Conservation (phyloP, 192 early-diverging fungal genomes). For the Glomus cerebriforme region DNA sequence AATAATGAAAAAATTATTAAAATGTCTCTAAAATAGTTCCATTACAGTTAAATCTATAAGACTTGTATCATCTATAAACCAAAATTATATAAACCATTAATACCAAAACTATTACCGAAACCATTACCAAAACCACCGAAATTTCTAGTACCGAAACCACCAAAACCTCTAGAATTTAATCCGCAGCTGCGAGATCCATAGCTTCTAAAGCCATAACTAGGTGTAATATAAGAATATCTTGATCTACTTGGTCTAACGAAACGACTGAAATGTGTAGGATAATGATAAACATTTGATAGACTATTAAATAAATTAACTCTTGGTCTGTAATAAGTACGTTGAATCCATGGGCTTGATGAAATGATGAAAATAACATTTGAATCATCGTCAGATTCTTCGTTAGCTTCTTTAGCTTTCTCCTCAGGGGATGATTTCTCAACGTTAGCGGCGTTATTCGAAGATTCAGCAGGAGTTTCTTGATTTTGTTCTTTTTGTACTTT, state of each 20-base stretch:
- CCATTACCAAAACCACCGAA: too few species aligned
- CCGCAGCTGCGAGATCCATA: background rate
- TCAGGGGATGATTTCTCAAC: background rate
- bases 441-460: background rate
- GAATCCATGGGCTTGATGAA: background rate
- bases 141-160: too few species aligned
- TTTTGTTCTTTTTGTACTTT: background rate
- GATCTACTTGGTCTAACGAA: background rate
- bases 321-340: background rate
- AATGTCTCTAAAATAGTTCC: too few species aligned
- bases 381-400: too few species aligned
- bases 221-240: background rate
- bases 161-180: too few species aligned
- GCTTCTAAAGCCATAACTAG: background rate
- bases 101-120: too few species aligned
- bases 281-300: background rate
- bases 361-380: background rate
- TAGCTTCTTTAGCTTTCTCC: background rate
- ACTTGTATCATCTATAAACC: too few species aligned
- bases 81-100: too few species aligned
- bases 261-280: too few species aligned
- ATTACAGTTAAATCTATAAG: too few species aligned
- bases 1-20: too few species aligned
- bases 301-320: background rate
- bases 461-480: too few species aligned